Conservation (phyloP, 1,284 basidiomycete genomes). For the Cerioporus squamosus region DNA sequence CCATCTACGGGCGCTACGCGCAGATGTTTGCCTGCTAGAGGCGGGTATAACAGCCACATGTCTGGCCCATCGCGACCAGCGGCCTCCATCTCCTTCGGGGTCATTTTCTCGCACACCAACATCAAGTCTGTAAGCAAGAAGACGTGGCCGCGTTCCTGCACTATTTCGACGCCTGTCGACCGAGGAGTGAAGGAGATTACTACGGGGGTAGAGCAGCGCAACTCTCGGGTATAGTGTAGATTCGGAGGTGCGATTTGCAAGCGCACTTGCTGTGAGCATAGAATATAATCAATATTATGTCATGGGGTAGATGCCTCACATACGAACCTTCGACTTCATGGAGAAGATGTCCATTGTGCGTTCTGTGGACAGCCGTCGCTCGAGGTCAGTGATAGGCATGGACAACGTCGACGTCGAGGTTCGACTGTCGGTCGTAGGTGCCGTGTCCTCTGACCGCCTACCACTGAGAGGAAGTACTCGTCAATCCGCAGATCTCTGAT, state of each 20-base stretch:
- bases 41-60: constrained; percentile 95
- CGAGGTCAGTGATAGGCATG: constrained; percentile 77
- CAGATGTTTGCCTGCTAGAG: constrained; percentile 93
- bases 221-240: constrained; percentile 80
- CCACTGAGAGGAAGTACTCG: constrained; percentile 42
- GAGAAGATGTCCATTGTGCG: constrained; percentile 93
- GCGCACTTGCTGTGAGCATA: constrained; percentile 71
- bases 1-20: constrained; percentile 67
- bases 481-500: too few species aligned
- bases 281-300: neutral
- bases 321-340: constrained; percentile 87
- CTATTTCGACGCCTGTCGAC: constrained; percentile 73
- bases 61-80: constrained; percentile 68
- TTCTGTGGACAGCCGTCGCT: constrained; percentile 79
- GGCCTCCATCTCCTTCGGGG: constrained; percentile 59
- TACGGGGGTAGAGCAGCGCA: constrained; percentile 80
- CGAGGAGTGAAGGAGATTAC: constrained; percentile 81
- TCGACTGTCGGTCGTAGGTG: constrained; percentile 55
- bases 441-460: constrained; percentile 63
- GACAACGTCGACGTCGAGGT: constrained; percentile 53
- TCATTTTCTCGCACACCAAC: constrained; percentile 85
- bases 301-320: too few species aligned
- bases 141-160: constrained; percentile 81
- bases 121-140: constrained; percentile 94
- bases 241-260: constrained; percentile 88